Percentiles rank a stretch among this genome's conserved stretches.
These are phyloP conservation scores for Globisporangium carolinianum DNA, from an alignment of 352 stramenopile species.

Conservation along the genomic window DNA sequence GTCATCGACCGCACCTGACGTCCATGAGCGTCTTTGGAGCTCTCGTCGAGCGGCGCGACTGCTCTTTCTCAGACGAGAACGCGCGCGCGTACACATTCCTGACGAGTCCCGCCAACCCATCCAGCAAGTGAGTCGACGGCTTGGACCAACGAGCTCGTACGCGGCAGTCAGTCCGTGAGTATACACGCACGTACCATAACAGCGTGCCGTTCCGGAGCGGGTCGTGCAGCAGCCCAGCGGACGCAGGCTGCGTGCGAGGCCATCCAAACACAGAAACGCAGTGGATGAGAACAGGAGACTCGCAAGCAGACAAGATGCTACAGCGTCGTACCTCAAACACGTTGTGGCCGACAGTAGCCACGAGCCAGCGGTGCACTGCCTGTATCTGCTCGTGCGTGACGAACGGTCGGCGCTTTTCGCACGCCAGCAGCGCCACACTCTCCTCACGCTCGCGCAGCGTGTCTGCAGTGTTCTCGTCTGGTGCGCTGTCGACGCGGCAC, in stretches of 20 bases:
- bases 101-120: too few species aligned
- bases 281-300: background rate
- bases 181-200: constrained; percentile 8
- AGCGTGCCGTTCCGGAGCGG: constrained; percentile 11
- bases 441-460: background rate
- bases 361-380: constrained; percentile 16
- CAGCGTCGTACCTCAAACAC: constrained; percentile 7
- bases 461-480: background rate
- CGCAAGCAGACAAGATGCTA: background rate
- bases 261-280: background rate
- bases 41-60: background rate
- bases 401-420: constrained; percentile 13
- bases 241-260: too few species aligned
- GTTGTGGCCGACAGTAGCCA: constrained; percentile 6
- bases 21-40: constrained; percentile 8
- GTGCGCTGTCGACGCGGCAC: background rate
- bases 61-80: too few species aligned
- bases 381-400: constrained; percentile 26
- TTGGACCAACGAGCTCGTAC: background rate
- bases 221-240: constrained; percentile 12
- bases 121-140: too few species aligned
- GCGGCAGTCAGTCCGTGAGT: background rate
- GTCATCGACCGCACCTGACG: constrained; percentile 8
- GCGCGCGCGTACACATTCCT: too few species aligned
- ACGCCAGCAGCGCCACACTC: background rate